These are phyloP conservation scores for Xylaria cubensis DNA, from an alignment of 495 filamentous ascomycete species.

Conservation along the genomic window DNA sequence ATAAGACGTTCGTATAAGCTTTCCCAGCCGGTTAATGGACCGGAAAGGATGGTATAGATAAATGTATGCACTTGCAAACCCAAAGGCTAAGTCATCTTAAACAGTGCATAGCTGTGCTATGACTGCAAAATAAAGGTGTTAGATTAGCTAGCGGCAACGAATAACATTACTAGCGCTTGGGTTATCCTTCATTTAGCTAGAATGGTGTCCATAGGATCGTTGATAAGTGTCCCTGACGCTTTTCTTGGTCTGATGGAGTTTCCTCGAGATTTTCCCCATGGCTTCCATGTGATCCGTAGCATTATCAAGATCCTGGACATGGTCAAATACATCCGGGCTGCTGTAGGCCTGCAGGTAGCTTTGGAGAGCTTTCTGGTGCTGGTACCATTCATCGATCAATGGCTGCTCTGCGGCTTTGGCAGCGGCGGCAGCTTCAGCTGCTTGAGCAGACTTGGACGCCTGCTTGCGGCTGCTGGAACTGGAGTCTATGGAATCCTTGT, in stretches of 20 bases:
- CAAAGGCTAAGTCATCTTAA: constrained; percentile 25
- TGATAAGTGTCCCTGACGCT: constrained; percentile 37
- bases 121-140: constrained; percentile 17
- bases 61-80: constrained; percentile 41
- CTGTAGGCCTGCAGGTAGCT: constrained; percentile 48
- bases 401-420: constrained; percentile 41
- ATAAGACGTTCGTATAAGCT: constrained; percentile 30
- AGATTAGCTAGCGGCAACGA: neutral
- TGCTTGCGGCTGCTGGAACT: constrained; percentile 53
- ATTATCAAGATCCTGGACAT: constrained; percentile 51
- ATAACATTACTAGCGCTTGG: neutral
- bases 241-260: constrained; percentile 40
- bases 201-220: constrained; percentile 40
- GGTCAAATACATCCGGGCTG: constrained; percentile 54
- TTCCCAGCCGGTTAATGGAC: constrained; percentile 34
- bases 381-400: constrained; percentile 54
- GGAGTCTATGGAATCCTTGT: constrained; percentile 52
- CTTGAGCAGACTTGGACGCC: constrained; percentile 41
- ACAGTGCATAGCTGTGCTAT: constrained; percentile 24
- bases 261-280: constrained; percentile 50
- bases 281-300: constrained; percentile 51
- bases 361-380: constrained; percentile 55
- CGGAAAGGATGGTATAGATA: constrained; percentile 33
- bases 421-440: constrained; percentile 38
- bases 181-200: constrained; percentile 40